phyloP scores from a whole-genome alignment of 805 yeast species.

The Clavispora santaluciae region DNA sequence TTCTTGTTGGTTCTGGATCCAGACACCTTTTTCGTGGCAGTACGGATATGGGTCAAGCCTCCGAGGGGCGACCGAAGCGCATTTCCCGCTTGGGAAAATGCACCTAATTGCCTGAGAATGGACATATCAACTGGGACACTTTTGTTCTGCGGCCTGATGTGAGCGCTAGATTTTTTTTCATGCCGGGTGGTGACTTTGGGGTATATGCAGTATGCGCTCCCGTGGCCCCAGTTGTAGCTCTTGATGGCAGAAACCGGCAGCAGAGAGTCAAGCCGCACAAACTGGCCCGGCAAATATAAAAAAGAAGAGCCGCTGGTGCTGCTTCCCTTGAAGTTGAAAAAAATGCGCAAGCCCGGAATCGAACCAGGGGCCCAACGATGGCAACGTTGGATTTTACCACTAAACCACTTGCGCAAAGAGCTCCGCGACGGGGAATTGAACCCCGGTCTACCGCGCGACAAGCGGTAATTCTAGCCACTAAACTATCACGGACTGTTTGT shows the following conservation, averaged over 20 bases:
- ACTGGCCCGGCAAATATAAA: too few species aligned
- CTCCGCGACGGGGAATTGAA: constrained; percentile 21
- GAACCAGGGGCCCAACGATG: constrained; percentile 23
- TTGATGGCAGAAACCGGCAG: too few species aligned
- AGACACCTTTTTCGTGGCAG: constrained; percentile 89
- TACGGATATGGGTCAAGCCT: constrained; percentile 52
- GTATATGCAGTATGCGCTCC: neutral
- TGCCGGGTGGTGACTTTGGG: neutral
- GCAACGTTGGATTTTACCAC: constrained; percentile 22
- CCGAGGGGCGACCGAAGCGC: constrained; percentile 8
- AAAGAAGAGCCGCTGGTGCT: neutral
- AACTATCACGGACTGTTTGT: constrained; percentile 15
- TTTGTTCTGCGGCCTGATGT: neutral
- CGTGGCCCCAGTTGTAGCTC: too few species aligned
- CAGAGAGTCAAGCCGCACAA: too few species aligned
- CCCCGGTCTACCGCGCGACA: constrained; percentile 22
- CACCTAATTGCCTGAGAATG: constrained; percentile 8
- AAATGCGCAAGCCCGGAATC: constrained; percentile 22
- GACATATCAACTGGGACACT: constrained; percentile 6
- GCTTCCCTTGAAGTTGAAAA: constrained; percentile 3
- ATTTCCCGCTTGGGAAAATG: constrained; percentile 9
- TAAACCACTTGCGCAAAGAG: constrained; percentile 18
- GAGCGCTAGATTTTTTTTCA: constrained; percentile 1
- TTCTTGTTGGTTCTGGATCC: constrained; percentile 93
- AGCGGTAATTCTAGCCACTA: constrained; percentile 21